Evolutionary conservation across 768 basidiomycete species (phyloP).

Genomic region (Grammothele lineata): DNA sequence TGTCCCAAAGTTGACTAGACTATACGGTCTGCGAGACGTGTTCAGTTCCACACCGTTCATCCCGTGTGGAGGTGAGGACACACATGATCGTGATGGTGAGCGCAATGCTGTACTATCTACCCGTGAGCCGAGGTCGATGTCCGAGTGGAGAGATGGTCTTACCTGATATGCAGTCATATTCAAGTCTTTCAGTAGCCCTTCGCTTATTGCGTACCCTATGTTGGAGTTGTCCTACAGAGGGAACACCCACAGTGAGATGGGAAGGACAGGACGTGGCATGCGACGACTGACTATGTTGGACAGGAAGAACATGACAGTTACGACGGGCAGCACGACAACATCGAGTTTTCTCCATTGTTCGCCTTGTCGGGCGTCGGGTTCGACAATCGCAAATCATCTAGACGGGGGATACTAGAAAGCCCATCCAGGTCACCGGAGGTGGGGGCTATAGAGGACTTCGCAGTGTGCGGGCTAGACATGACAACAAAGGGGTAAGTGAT

Average conservation of each 20-base stretch:
- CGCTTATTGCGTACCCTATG: slow-evolving; percentile 26
- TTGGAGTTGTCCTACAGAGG: slow-evolving; percentile 7
- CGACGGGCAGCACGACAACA: background rate
- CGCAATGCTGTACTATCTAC: background rate
- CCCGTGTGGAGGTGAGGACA: no score
- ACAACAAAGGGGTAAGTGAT: no score
- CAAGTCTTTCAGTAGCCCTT: slow-evolving; percentile 27
- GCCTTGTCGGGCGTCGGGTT: no score
- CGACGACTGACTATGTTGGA: background rate
- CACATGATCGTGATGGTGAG: slow-evolving; percentile 1
- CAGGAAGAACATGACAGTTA: background rate
- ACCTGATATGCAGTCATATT: slow-evolving; percentile 24
- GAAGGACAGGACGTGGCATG: background rate
- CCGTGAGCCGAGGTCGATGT: no score
- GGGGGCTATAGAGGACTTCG: no score
- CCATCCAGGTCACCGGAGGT: no score
- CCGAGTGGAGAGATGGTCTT: no score
- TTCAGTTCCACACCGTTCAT: no score
- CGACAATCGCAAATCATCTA: no score
- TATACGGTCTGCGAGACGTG: slow-evolving; percentile 23
- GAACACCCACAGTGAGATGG: background rate
- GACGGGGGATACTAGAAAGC: no score
- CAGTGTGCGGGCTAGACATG: no score
- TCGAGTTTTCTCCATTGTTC: slow-evolving; percentile 1
- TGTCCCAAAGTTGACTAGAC: slow-evolving; percentile 21